Base-by-base conservation (phyloP, 768 basidiomycete species). In the Termitomyces sp. region DNA sequence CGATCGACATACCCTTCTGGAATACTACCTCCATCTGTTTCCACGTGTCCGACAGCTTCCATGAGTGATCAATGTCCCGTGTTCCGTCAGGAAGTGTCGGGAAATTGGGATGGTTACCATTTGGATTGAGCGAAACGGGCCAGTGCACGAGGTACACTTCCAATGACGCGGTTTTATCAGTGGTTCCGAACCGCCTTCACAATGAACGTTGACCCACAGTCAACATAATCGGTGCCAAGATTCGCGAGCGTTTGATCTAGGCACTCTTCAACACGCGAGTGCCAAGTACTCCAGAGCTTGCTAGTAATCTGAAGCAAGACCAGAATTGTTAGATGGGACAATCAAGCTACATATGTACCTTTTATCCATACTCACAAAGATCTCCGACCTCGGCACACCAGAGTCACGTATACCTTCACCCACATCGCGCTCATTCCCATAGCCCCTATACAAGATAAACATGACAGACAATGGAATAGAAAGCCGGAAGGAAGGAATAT, bases 171-270 rank as follows among this genome's bases (percentile, higher is more conserved):
- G 61, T 46, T 59, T 51, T 34, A 63, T 60, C 60, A 58, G 59
- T 47, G 57, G 46, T 59, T 60, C 56, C 56, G 38, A 10, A 36
- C 31, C 8, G 31, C 59, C 60, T 68, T 34, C 17, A 56, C 25
- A 25, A 25, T 25, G 25, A 25, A 25, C 32, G 14, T 45, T 65
- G 11, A 67, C 38, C 71, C 68, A 87, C 89, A 77, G 62, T 96
- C 94, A 31, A 96, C 82, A 74, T 95, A 95, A 76, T 92, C 87
- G 37, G 83, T 84, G n/a, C 88, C 92, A 37, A 96, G 85, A 68
- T 86, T 86, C 29, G 83, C 80, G 14, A 96, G 85, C 15, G 90
- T 87, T 68, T 87, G 80, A 70, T 94, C 85, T 12, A 96, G 81
- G 60, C 83, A 81, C 64, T 87, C 84, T 68, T 91, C 90, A 37